Percentiles rank a stretch among this genome's conserved stretches.
Conservation (phyloP, 768 basidiomycete species). For the Tylopilus plumbeoviolaceoides region DNA sequence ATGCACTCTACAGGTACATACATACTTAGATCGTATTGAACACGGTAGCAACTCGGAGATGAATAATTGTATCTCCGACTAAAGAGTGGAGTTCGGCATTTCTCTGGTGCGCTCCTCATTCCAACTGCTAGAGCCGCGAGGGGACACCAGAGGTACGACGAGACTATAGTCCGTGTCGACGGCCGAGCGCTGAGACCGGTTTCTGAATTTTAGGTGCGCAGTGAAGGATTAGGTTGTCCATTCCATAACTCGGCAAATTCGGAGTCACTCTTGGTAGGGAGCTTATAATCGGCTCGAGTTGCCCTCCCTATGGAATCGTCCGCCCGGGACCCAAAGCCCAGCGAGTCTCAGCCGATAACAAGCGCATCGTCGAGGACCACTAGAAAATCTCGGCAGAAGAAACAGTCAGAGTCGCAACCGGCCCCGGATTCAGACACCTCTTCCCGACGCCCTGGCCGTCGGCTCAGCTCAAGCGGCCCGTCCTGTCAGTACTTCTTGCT, state of each 20-base stretch:
- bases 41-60: conserved; percentile 18
- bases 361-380: conserved; percentile 32
- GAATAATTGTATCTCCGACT: conserved; percentile 24
- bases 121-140: conserved; percentile 10
- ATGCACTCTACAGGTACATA: not conserved
- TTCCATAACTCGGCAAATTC: conserved; percentile 31
- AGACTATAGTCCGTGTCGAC: conserved; percentile 6
- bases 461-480: conserved; percentile 21
- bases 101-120: conserved; percentile 5
- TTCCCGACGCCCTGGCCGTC: conserved; percentile 27
- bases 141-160: conserved; percentile 18
- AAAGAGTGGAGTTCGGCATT: conserved; percentile 25
- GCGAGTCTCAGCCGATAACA: conserved; percentile 39
- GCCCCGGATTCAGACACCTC: conserved; percentile 16
- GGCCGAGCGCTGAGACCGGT: conserved; percentile 11
- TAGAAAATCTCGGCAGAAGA: conserved; percentile 57
- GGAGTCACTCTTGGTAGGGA: conserved; percentile 18
- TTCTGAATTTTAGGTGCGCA: conserved; percentile 3
- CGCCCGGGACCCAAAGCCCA: conserved; percentile 43
- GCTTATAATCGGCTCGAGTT: conserved; percentile 23
- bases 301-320: conserved; percentile 44
- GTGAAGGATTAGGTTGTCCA: conserved; percentile 10
- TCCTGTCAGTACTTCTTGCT: conserved; percentile 19
- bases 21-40: conserved; percentile 1
- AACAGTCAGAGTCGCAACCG: conserved; percentile 33